These are phyloP conservation scores for Trifolium fragiferum DNA, from an alignment of 306 rosid genomes.

Conservation along the genomic window DNA sequence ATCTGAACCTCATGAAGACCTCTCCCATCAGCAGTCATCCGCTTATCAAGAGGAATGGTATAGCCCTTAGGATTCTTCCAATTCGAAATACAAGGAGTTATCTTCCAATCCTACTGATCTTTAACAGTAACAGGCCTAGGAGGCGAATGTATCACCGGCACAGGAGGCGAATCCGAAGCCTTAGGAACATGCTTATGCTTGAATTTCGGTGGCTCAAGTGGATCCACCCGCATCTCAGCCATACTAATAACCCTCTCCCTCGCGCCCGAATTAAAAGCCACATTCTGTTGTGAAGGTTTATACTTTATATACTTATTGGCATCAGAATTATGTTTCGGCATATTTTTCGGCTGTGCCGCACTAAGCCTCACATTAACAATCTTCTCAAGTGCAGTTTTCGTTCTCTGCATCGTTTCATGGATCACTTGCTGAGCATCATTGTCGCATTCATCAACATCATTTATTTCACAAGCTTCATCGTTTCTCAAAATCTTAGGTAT, in stretches of 20 bases:
- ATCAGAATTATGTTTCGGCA: slow-evolving; percentile 71
- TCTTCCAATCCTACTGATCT: slow-evolving; percentile 95
- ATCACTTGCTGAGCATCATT: slow-evolving; percentile 68
- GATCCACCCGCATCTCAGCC: slow-evolving; percentile 93
- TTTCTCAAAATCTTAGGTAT: too few species aligned
- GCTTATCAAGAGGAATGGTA: slow-evolving; percentile 87
- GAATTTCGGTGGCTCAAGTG: slow-evolving; percentile 91
- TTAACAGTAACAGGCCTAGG: slow-evolving; percentile 90
- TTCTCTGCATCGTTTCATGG: slow-evolving; percentile 75
- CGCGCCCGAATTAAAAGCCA: slow-evolving; percentile 86
- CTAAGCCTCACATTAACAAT: slow-evolving; percentile 83
- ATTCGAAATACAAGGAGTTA: slow-evolving; percentile 88
- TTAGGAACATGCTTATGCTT: slow-evolving; percentile 90
- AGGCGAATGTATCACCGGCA: slow-evolving; percentile 92
- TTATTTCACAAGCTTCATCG: too few species aligned
- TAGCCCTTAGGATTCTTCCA: slow-evolving; percentile 98
- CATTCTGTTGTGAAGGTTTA: slow-evolving; percentile 80
- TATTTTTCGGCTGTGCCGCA: slow-evolving; percentile 85
- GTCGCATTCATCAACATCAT: too few species aligned
- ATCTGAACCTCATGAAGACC: slow-evolving; percentile 92
- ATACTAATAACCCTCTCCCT: slow-evolving; percentile 87
- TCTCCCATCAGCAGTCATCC: slow-evolving; percentile 87
- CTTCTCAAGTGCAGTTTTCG: slow-evolving; percentile 86
- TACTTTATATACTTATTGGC: slow-evolving; percentile 83
- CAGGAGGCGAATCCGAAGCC: slow-evolving; percentile 90